Base-by-base conservation (phyloP, 2,329 filamentous ascomycete genomes). In the Sclerotiophoma versabilis region DNA sequence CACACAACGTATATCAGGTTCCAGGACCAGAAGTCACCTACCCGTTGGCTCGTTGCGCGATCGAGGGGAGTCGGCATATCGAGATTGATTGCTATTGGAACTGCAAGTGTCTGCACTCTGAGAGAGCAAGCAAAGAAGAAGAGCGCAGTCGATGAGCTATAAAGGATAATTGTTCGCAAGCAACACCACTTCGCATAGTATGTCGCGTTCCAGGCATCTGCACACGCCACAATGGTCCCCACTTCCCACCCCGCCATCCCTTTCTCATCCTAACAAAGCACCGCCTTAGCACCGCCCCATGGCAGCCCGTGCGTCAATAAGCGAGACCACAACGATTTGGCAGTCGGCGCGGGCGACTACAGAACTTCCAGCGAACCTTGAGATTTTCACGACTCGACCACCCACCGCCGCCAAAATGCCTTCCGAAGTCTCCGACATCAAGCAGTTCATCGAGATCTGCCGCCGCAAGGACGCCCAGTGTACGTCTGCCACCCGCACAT, bases 401-500 rank as follows among this genome's bases (percentile, higher is more conserved):
- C 39, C 39, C 45, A 33, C 44, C 36, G 48, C 83, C 81, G 83
- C 82, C 91, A 96, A 84, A 82, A 99, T 99, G 95, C 93, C 95
- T 88, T 86, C 87, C 78, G 92, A 98, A 91, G 90, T 97, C 81
- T 91, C 88, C 79, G 95, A 98, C 80, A 98, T 98, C 87, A 98
- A 99, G 79, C 80, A 96, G 87, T 99, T 99, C 91, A 96, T 99
- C 82, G 95, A 98, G 90, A 96, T 99, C 87, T 96, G 91, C 89
- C 90, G 93, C 83, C 91, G 95, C 81, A 96, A 96, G 87, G 96
- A 99, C 88, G 95, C 95, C 80, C 96, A 91, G 79, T 96, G 95
- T 99, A 91, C 77, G 92, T 93, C 46, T 52, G 49, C 42, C 42
- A 42, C 25, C 6, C 22, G 27, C 27, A 14, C 19, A 23, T 10